Base-by-base conservation (phyloP, 305 asterid species). In the Fraxinus nigra region DNA sequence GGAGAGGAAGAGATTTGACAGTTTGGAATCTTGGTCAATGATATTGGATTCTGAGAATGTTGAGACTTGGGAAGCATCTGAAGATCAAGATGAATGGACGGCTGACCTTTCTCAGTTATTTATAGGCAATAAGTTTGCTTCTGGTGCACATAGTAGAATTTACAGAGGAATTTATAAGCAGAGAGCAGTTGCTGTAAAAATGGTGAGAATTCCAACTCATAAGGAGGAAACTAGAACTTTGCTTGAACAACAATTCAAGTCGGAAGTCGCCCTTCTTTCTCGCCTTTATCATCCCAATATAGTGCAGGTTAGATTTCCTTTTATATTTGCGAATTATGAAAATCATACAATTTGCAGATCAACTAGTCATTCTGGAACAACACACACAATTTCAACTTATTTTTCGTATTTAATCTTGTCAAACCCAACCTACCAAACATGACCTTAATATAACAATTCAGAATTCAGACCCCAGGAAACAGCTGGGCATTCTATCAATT, bases 11-110 rank as follows among this genome's bases (percentile, higher is more conserved):
- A 89, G 98, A 75, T 91, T 93, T 85, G 99, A 95, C 87, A 95
- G 98, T 83, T 72, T 94, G 61, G 98, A 95, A 38, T 95, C 99
- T 28, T 95, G 99, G 99, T 94, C 98, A 18, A 93, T 94, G 98
- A 92, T 94, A 43, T 78, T 95, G 80, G 99, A 95, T 26, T 91
- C 97, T 7, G 98, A 92, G 82, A 93, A 93, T 83, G 87, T 89
- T 37, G 99, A 95, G 76, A 92, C 86, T 1, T 92, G 97, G 97
- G 99, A 92, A 28, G 89, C 89, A 4, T 82, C 92, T 1, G 94
- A 92, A 59, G 97, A 93, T 28, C 86, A 84, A 32, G 99, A 94
- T 85, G 99, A 95, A 81, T 95, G 99, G 98, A 92, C 98, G 0
- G 98, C 99, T 26, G 97, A 95, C 78, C 93, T 95, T 28, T 95